These are phyloP conservation scores for Hymenoscyphus fraxineus DNA, from an alignment of 2,329 filamentous ascomycete species.

Conservation along the genomic window DNA sequence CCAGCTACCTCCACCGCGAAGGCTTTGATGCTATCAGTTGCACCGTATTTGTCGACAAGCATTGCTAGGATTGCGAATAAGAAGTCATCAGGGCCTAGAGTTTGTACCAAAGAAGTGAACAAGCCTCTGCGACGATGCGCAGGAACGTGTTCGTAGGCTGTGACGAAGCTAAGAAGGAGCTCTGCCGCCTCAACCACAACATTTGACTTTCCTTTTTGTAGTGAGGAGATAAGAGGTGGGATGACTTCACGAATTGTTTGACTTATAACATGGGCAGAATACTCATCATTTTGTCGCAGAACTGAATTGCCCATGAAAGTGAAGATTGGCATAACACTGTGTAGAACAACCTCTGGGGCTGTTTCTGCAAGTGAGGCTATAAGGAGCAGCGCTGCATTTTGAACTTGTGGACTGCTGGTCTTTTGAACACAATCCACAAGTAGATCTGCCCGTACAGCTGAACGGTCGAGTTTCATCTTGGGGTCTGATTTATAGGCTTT, in stretches of 20 bases:
- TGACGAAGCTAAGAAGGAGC: slow-evolving; percentile 90
- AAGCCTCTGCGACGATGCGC: slow-evolving; percentile 76
- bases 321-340: slow-evolving; percentile 98
- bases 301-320: slow-evolving; percentile 95
- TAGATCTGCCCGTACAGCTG: slow-evolving; percentile 79
- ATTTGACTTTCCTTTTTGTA: slow-evolving; percentile 75
- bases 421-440: slow-evolving; percentile 93
- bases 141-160: slow-evolving; percentile 94
- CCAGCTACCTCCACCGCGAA: slow-evolving; percentile 73
- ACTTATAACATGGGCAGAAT: slow-evolving; percentile 92
- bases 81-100: slow-evolving; percentile 81
- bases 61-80: slow-evolving; percentile 84
- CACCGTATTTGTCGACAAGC: slow-evolving; percentile 83
- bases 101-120: slow-evolving; percentile 80
- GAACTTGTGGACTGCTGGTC: slow-evolving; percentile 86
- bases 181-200: slow-evolving; percentile 80
- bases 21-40: slow-evolving; percentile 67
- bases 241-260: slow-evolving; percentile 93
- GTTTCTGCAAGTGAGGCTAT: slow-evolving; percentile 83
- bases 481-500: slow-evolving; percentile 65
- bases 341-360: slow-evolving; percentile 84
- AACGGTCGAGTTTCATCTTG: slow-evolving; percentile 66
- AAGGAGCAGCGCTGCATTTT: slow-evolving; percentile 83
- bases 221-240: slow-evolving; percentile 80
- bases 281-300: slow-evolving; percentile 89